Percentiles rank a stretch among this genome's conserved stretches.
These are phyloP conservation scores for Cryphonectria carpinicola DNA, from an alignment of 2,329 filamentous ascomycete species.

Conservation along the genomic window DNA sequence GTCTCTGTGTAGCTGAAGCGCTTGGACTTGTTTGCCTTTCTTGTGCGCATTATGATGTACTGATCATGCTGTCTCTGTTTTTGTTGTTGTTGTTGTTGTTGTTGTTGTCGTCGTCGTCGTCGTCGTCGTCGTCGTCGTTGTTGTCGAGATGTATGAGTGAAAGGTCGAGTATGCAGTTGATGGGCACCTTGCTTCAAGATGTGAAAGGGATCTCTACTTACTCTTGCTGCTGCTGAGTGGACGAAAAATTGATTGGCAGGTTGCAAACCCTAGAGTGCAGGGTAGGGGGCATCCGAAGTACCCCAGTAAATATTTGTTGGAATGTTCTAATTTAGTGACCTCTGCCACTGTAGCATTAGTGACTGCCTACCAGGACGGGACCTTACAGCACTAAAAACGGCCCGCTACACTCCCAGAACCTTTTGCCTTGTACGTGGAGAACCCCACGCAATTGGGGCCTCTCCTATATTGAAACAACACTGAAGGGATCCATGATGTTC, in stretches of 20 bases:
- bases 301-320: neutral
- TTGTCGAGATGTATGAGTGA: neutral
- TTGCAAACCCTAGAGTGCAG: neutral
- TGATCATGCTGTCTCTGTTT: too few species aligned
- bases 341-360: neutral
- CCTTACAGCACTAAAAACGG: neutral
- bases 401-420: neutral
- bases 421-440: neutral
- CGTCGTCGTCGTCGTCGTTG: too few species aligned
- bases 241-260: neutral
- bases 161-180: neutral
- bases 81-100: neutral
- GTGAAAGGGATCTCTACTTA: neutral
- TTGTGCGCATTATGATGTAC: constrained; percentile 23
- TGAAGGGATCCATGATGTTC: neutral
- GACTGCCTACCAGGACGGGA: neutral
- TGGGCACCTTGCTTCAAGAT: neutral
- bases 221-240: neutral
- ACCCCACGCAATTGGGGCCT: neutral
- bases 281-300: neutral
- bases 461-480: neutral
- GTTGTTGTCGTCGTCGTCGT: too few species aligned
- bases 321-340: neutral
- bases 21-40: constrained; percentile 27
- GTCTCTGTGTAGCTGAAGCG: constrained; percentile 22